Base-by-base conservation (phyloP, 331 rosid genomes). In the Pyrus hybrid region DNA sequence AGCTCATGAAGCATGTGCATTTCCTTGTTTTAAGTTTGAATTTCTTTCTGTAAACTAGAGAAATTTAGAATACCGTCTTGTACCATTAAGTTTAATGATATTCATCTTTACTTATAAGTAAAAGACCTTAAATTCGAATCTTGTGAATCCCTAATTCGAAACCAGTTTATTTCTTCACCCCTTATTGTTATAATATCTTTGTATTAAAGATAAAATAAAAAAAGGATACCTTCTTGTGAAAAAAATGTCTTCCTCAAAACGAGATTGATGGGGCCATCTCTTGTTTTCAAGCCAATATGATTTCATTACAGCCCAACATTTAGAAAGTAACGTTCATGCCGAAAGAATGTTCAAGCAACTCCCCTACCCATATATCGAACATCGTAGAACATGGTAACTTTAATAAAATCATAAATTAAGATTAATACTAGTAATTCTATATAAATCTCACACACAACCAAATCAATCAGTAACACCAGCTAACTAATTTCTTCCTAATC, bases 361-460 rank as follows among this genome's bases (percentile, higher is more conserved):
- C 23, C 16, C 22, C 22, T 21, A 32, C 57, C 6, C 7, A 47
- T 57, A 16, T 23, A 47, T 13, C 35, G 87, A 84, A 80, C 37
- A 61, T 60, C 47, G 79, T 85, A 77, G 86, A 87, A 81, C 90
- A 67, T 30, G 13, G 6, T 3, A 49, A 14, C 58, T 33, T 35
- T 6, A 14, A 30, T 5, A 26, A 18, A 47, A 45, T 47, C 54
- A 16, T 1, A 12, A 28, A 2, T 37, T 9, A 9, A 37, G 77
- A 87, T 18, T 37, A 70, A 23, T 73, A 49, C 56, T 49, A 49
- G 1, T 49, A 16, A 2, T 49, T 49, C 21, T 13, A 17, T 72
- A 87, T 75, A 69, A 28, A 63, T 67, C 60, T 33, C 53, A 18
- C 35, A 2, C 7, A 5, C 45, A 66, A 41, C 37, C 22, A 72